Percentiles rank a stretch among this genome's conserved stretches.
phyloP scores from a whole-genome alignment of 768 basidiomycete genomes.

The Lyophyllum shimeji region DNA sequence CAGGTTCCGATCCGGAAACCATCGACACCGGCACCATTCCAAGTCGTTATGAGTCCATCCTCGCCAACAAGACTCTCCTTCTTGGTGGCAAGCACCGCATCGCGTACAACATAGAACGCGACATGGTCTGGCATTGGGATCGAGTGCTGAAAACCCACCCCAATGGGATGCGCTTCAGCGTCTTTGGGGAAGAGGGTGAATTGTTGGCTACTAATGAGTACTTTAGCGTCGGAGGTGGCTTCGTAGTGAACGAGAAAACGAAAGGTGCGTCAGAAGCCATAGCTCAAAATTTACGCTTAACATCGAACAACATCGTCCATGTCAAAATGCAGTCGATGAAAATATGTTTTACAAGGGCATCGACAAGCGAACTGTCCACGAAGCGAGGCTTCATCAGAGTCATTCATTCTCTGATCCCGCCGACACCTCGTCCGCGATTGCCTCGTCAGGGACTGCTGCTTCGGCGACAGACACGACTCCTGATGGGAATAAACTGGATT shows the following conservation, averaged over 20 bases:
- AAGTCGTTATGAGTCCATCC: slow-evolving; percentile 69
- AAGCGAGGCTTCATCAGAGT: slow-evolving; percentile 72
- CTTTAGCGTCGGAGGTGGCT: slow-evolving; percentile 92
- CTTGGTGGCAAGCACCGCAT: slow-evolving; percentile 78
- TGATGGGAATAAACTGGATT: slow-evolving; percentile 8
- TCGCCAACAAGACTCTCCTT: slow-evolving; percentile 60
- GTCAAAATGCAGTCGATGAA: slow-evolving; percentile 67
- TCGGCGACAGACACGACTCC: neutral
- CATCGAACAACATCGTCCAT: neutral
- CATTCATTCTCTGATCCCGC: slow-evolving; percentile 43
- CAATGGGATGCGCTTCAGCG: slow-evolving; percentile 92
- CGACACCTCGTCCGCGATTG: neutral
- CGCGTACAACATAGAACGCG: slow-evolving; percentile 81
- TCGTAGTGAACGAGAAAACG: slow-evolving; percentile 94
- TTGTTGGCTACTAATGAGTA: slow-evolving; percentile 94
- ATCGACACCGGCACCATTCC: slow-evolving; percentile 86
- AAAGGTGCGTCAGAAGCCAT: slow-evolving; percentile 49
- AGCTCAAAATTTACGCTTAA: neutral
- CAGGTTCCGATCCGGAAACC: slow-evolving; percentile 88
- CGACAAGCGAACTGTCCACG: slow-evolving; percentile 77
- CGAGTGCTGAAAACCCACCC: slow-evolving; percentile 87
- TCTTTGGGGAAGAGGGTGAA: slow-evolving; percentile 78
- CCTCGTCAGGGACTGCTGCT: neutral
- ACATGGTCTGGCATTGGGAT: slow-evolving; percentile 93
- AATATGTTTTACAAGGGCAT: slow-evolving; percentile 94